phyloP scores from a whole-genome alignment of 2,329 filamentous ascomycete genomes.

The Coniella vitis region DNA sequence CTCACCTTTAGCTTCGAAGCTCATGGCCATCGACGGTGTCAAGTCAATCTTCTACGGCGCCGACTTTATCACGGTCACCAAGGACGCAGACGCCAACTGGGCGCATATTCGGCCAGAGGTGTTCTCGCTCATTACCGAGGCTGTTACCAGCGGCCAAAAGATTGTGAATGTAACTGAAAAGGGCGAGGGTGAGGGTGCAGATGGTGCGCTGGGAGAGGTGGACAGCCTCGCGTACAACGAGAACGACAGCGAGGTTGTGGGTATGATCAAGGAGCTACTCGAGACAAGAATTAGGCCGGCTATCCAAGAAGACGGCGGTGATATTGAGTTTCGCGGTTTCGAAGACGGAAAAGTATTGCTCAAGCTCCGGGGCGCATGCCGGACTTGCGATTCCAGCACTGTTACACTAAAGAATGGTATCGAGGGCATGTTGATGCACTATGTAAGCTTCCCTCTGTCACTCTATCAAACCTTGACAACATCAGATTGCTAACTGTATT shows the following conservation, averaged over 20 bases:
- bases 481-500: constrained; percentile 23
- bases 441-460: constrained; percentile 50
- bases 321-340: constrained; percentile 93
- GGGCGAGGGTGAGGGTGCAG: constrained; percentile 39
- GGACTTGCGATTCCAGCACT: constrained; percentile 94
- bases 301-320: constrained; percentile 95
- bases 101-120: constrained; percentile 92
- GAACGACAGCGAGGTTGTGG: constrained; percentile 86
- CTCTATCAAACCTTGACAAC: neutral
- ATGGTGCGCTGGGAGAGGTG: constrained; percentile 38
- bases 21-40: constrained; percentile 93
- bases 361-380: constrained; percentile 86
- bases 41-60: constrained; percentile 88
- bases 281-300: constrained; percentile 92
- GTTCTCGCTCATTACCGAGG: constrained; percentile 90
- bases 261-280: constrained; percentile 97
- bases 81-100: constrained; percentile 83
- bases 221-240: constrained; percentile 80
- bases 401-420: constrained; percentile 97
- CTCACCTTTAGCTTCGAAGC: constrained; percentile 80
- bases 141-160: constrained; percentile 73
- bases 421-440: constrained; percentile 97
- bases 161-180: constrained; percentile 68
- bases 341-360: constrained; percentile 75
- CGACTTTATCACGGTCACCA: constrained; percentile 96